These are phyloP conservation scores for Pyrenochaeta sp. DNA, from an alignment of 2,329 filamentous ascomycete genomes.

Conservation along the genomic window DNA sequence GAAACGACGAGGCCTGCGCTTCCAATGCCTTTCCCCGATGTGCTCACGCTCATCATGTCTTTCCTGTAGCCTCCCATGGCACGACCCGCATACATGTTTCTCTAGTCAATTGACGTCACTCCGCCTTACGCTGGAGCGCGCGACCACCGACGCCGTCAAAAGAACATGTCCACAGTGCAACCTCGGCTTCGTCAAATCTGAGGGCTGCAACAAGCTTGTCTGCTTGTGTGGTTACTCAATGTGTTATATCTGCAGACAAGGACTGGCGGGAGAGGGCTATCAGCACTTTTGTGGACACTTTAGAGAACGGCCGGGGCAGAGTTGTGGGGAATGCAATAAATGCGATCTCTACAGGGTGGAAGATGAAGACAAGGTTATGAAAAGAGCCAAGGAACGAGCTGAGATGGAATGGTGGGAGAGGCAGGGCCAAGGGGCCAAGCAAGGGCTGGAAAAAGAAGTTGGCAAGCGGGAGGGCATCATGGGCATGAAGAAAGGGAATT, in stretches of 20 bases:
- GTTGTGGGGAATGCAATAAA: conserved; percentile 78
- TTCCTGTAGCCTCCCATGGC: conserved; percentile 82
- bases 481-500: conserved; percentile 17
- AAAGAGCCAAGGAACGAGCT: conserved; percentile 52
- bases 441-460: conserved; percentile 32
- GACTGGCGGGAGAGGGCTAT: conserved; percentile 76
- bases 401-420: conserved; percentile 57
- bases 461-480: conserved; percentile 22
- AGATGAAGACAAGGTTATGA: conserved; percentile 55
- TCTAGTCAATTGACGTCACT: conserved; percentile 77
- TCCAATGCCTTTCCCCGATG: conserved; percentile 74
- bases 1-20: conserved; percentile 76
- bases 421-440: conserved; percentile 40
- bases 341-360: conserved; percentile 61
- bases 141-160: conserved; percentile 93
- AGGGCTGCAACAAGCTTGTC: conserved; percentile 95
- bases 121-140: conserved; percentile 88
- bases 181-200: conserved; percentile 89
- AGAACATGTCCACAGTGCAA: conserved; percentile 92
- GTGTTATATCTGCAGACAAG: conserved; percentile 90
- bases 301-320: conserved; percentile 76
- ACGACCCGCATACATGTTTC: conserved; percentile 89
- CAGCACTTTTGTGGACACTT: conserved; percentile 97
- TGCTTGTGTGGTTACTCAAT: conserved; percentile 97
- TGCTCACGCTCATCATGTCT: conserved; percentile 81